phyloP scores from a whole-genome alignment of 2,329 filamentous ascomycete genomes.

The Beauveria sp. region DNA sequence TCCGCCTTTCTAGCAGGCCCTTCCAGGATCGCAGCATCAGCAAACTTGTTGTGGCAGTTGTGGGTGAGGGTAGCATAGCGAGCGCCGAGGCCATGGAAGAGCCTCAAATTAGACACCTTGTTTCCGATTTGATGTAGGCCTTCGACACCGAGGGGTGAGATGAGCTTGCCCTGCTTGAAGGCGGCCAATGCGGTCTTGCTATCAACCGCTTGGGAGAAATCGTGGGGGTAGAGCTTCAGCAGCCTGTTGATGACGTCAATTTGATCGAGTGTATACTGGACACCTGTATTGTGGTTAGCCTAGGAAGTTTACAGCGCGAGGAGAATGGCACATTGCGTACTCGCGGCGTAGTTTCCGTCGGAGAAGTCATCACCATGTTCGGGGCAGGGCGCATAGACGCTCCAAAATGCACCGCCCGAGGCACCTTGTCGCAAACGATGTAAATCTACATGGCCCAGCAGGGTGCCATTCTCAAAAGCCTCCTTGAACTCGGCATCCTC shows the following conservation, averaged over 20 bases:
- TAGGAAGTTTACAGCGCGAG: neutral
- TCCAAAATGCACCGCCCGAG: slow-evolving; percentile 89
- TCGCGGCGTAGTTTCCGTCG: slow-evolving; percentile 59
- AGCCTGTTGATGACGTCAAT: slow-evolving; percentile 66
- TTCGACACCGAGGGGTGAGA: slow-evolving; percentile 75
- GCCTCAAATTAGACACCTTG: slow-evolving; percentile 64
- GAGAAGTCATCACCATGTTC: slow-evolving; percentile 64
- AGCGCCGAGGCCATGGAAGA: slow-evolving; percentile 70
- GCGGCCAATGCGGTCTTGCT: slow-evolving; percentile 53
- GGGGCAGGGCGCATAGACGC: slow-evolving; percentile 74
- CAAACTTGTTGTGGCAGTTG: slow-evolving; percentile 87
- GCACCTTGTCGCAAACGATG: slow-evolving; percentile 63
- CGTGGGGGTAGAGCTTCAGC: slow-evolving; percentile 52
- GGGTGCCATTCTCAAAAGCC: slow-evolving; percentile 62
- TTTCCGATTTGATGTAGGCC: slow-evolving; percentile 93
- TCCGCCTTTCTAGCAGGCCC: slow-evolving; percentile 41
- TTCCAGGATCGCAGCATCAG: slow-evolving; percentile 69
- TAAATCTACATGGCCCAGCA: slow-evolving; percentile 69
- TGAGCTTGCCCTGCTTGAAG: slow-evolving; percentile 55
- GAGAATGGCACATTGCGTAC: slow-evolving; percentile 32
- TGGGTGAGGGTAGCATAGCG: slow-evolving; percentile 86
- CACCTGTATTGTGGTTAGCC: slow-evolving; percentile 31
- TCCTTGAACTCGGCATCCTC: slow-evolving; percentile 65
- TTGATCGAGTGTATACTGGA: slow-evolving; percentile 63
- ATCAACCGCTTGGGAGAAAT: slow-evolving; percentile 59